Percentiles rank a stretch among this genome's conserved stretches.
These are phyloP conservation scores for Phytophthora pisi DNA, from an alignment of 352 stramenopile genomes.

Conservation along the genomic window DNA sequence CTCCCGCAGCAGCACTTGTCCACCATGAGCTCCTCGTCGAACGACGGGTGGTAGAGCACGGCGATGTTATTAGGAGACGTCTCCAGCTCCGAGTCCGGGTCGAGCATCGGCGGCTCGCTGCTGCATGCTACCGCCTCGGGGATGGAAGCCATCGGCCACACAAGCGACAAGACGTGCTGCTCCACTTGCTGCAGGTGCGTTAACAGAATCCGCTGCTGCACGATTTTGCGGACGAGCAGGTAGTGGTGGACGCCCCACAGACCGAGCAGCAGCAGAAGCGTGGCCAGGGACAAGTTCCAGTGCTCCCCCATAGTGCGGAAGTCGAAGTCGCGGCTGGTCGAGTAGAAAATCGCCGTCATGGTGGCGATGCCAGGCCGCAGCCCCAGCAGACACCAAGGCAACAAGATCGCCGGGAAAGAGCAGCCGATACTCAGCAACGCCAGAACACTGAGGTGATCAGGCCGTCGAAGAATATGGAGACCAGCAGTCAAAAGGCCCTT, in stretches of 20 bases:
- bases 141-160: too few species aligned
- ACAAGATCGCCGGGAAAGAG: background rate
- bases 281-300: background rate
- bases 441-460: background rate
- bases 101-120: too few species aligned
- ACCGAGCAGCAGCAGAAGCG: background rate
- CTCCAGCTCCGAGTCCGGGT: too few species aligned
- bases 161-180: too few species aligned
- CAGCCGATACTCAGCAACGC: background rate
- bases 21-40: background rate
- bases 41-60: background rate
- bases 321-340: background rate
- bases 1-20: background rate
- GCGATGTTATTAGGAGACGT: too few species aligned
- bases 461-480: background rate
- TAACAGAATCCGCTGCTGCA: background rate
- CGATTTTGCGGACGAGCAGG: background rate
- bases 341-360: background rate
- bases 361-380: background rate
- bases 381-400: background rate
- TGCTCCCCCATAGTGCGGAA: background rate
- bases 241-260: background rate
- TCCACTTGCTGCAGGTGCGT: too few species aligned
- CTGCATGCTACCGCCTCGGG: too few species aligned
- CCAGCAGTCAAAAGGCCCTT: background rate